A percentile compares a stretch with the other conserved stretches of the same genome.
These are phyloP conservation scores for Triglochin maritima DNA, from an alignment of 106 monocot genomes.

Conservation along the genomic window DNA sequence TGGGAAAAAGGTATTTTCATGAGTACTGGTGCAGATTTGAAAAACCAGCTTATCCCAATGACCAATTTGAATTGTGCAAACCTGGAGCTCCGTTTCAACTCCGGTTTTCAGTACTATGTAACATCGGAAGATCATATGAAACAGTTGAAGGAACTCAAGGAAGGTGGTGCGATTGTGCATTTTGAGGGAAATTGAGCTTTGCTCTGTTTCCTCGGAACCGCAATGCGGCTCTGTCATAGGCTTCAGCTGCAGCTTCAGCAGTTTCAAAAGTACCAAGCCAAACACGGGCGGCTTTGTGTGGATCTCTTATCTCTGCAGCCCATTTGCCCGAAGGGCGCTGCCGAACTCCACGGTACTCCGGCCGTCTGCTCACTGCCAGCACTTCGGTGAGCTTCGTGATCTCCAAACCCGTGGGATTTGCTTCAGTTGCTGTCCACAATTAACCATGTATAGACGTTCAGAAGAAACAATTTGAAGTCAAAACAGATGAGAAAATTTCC, in stretches of 20 bases:
- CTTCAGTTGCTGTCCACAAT: neutral
- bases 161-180: neutral
- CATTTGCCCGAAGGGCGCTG: constrained; percentile 35
- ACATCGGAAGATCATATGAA: neutral
- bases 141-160: neutral
- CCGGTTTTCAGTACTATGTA: neutral
- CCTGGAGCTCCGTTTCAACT: neutral
- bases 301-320: constrained; percentile 19
- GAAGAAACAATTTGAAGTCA: no score
- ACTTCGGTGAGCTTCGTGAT: neutral
- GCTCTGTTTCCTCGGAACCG: constrained; percentile 6
- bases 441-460: no score
- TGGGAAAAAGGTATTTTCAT: no score
- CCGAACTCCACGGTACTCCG: constrained; percentile 21
- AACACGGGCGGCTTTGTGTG: constrained; percentile 2
- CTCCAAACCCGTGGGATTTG: neutral
- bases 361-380: neutral
- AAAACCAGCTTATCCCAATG: no score
- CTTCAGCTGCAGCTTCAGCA: constrained; percentile 18
- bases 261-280: constrained; percentile 34
- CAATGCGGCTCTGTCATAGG: constrained; percentile 14
- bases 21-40: no score
- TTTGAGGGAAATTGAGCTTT: constrained; percentile 19
- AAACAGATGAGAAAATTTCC: no score
- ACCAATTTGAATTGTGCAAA: no score